A percentile compares a stretch with the other conserved stretches of the same genome.
These are phyloP conservation scores for Cnidoscolus chayamansa DNA, from an alignment of 441 rosid genomes.

Conservation along the genomic window DNA sequence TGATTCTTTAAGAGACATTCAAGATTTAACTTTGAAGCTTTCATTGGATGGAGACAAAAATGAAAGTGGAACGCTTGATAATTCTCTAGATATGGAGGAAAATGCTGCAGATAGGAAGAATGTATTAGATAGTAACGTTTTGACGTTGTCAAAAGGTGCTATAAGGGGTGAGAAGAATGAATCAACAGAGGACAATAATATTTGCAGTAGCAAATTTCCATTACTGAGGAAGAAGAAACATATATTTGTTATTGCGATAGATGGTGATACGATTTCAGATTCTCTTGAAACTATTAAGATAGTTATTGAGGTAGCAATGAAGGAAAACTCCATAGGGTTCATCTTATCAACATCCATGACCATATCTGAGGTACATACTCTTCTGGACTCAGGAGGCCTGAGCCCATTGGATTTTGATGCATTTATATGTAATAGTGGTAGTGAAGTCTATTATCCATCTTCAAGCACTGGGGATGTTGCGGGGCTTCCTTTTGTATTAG, in stretches of 20 bases:
- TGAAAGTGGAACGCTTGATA: constrained; percentile 40
- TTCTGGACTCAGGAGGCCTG: constrained; percentile 59
- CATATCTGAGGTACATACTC: constrained; percentile 64
- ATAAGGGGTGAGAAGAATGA: constrained; percentile 36
- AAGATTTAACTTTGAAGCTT: constrained; percentile 72
- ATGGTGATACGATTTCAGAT: constrained; percentile 42
- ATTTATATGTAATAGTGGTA: constrained; percentile 86
- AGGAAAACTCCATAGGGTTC: constrained; percentile 52
- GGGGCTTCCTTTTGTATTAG: constrained; percentile 49
- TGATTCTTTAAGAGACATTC: constrained; percentile 76
- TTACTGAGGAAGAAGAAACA: constrained; percentile 59
- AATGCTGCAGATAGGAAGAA: constrained; percentile 36
- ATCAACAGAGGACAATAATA: constrained; percentile 40
- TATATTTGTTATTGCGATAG: constrained; percentile 75
- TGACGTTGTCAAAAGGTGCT: constrained; percentile 51
- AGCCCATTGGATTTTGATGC: constrained; percentile 73
- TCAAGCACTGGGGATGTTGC: constrained; percentile 48
- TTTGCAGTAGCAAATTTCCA: constrained; percentile 43
- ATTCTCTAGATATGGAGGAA: constrained; percentile 52
- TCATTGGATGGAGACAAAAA: constrained; percentile 73
- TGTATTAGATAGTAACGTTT: constrained; percentile 48
- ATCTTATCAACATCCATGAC: constrained; percentile 75
- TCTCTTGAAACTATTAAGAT: constrained; percentile 50
- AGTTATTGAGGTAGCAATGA: constrained; percentile 53
- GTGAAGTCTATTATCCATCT: constrained; percentile 81